Evolutionary conservation across 306 rosid genomes (phyloP).

Genomic region (Arachis hypogaea): DNA sequence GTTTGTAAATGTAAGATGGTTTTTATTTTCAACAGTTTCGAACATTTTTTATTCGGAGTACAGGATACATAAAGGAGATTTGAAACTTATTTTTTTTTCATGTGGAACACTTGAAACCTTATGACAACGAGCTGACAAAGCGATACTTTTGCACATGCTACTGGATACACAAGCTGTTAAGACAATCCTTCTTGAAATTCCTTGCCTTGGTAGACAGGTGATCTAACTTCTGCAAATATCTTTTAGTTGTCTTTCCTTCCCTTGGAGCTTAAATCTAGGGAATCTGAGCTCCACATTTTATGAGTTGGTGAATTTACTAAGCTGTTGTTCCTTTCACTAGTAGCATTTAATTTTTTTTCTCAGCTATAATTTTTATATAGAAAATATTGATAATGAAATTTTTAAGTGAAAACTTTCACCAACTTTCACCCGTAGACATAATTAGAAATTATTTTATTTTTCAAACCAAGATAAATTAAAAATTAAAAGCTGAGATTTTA

Average conservation of each 20-base stretch:
- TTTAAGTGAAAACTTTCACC: constrained; percentile 6
- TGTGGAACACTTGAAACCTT: constrained; percentile 16
- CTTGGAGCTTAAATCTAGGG: background rate
- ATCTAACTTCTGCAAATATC: constrained; percentile 34
- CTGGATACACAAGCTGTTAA: constrained; percentile 98
- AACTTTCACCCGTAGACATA: background rate
- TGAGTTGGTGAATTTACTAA: background rate
- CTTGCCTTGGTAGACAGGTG: constrained; percentile 98
- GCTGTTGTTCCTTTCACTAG: constrained; percentile 27
- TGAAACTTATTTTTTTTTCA: constrained; percentile 2
- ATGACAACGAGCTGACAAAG: constrained; percentile 31
- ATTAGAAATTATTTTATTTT: constrained; percentile 31
- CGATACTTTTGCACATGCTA: constrained; percentile 75
- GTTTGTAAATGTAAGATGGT: constrained; percentile 22
- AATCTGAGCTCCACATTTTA: background rate
- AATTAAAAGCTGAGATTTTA: constrained; percentile 5
- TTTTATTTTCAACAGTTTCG: background rate
- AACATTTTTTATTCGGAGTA: background rate
- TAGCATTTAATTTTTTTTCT: background rate
- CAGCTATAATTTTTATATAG: background rate
- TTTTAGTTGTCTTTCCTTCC: background rate
- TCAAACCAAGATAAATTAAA: constrained; percentile 31
- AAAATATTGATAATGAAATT: background rate
- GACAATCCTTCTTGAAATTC: constrained; percentile 94
- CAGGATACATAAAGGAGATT: constrained; percentile 3